Evolutionary conservation across 805 yeast genomes (phyloP), one percentile per base, ranked within the genome.

Genomic region (Myxozyma udenii): DNA sequence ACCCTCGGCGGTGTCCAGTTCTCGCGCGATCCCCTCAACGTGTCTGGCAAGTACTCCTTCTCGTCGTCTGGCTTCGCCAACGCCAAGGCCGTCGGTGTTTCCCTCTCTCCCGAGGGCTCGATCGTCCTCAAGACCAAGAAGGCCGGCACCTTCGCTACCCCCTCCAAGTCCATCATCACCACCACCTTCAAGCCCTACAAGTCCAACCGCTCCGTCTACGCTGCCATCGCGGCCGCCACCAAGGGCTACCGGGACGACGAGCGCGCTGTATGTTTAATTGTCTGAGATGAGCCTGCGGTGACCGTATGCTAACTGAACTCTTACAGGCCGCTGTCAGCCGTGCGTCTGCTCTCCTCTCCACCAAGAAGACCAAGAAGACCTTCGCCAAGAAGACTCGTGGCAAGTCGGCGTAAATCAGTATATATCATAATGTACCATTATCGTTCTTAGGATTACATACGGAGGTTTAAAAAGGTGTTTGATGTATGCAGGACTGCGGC

Each of bases 1-100:
- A 59, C 63, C 50, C 64, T 65, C 44, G 74, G 72, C 48, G 76
- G 74, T 55, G 66, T 67, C 51, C 65, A 62, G 55, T 69, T 74
- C 66, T 76, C 80, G 60, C 64, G 70, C 50, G 81, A 77, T 69
- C 79, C 80, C 63, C 68, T 77, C 62, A 76, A 76, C 73, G 68
- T 70, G 60, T 65, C 73, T 50, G 75, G 74, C 62, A 65, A 68
- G 60, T 72, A 77, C 78, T 65, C 75, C 65, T 70, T 68, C 70
- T 62, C 68, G 64, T 68, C 74, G 53, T 72, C 80, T 48, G 79
- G 80, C 64, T 68, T 75, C 64, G 75, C 68, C 62, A 75, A 74
- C 72, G 68, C 68, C 64, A 74, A 74, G 71, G 79, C 81, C 55
- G 58, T 74, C 53, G 78, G 78, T 66, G 71, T 76, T 61, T 59